Conservation (phyloP, 2,329 filamentous ascomycete genomes). For the Alternaria brassicicola region DNA sequence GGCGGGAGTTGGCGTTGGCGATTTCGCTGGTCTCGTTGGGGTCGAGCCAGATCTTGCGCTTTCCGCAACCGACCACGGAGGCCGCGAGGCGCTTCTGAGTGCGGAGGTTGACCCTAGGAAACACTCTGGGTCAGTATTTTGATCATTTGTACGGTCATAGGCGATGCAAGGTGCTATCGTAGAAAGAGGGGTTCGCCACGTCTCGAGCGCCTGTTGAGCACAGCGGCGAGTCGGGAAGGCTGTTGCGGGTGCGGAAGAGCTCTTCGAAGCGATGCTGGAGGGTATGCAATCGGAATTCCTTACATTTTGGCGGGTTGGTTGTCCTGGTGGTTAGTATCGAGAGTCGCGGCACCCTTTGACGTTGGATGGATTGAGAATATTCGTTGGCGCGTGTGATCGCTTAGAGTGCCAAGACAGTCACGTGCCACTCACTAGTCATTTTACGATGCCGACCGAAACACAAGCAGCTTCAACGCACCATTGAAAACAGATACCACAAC, state of each 20-base stretch:
- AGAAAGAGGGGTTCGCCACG: conserved; percentile 47
- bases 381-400: conserved; percentile 16
- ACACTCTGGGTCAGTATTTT: conserved; percentile 40
- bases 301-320: conserved; percentile 53
- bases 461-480: not conserved
- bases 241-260: conserved; percentile 26
- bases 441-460: conserved; percentile 2
- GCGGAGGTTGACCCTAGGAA: conserved; percentile 92
- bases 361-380: conserved; percentile 9
- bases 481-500: not conserved
- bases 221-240: conserved; percentile 28
- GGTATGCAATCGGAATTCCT: conserved; percentile 35
- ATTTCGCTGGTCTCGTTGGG: conserved; percentile 99
- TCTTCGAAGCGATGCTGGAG: conserved; percentile 20
- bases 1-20: conserved; percentile 99
- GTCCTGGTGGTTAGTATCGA: conserved; percentile 42
- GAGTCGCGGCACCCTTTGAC: conserved; percentile 10
- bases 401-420: conserved; percentile 15
- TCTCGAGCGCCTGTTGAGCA: conserved; percentile 31
- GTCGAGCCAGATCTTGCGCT: conserved; percentile 99
- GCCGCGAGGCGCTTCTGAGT: conserved; percentile 99
- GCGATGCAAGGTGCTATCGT: conserved; percentile 25
- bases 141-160: conserved; percentile 25
- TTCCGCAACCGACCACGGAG: conserved; percentile 96
- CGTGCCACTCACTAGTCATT: conserved; percentile 9